These are phyloP conservation scores for Dactylellina leptospora DNA, from an alignment of 2,329 filamentous ascomycete species.

Conservation along the genomic window DNA sequence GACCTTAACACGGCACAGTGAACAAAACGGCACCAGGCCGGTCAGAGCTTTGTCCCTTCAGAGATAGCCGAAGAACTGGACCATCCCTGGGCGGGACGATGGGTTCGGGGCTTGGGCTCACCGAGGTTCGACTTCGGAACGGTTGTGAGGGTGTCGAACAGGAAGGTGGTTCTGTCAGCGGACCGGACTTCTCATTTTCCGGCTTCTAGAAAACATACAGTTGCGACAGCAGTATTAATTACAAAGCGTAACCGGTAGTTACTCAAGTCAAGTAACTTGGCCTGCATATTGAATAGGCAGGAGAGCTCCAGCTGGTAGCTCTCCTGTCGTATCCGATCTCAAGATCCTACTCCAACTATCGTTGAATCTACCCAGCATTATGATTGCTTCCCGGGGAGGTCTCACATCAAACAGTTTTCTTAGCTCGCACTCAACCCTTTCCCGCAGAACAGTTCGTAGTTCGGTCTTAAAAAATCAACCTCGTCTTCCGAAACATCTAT, in stretches of 20 bases:
- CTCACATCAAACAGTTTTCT: too few relatives aligned
- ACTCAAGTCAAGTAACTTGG: too few relatives aligned
- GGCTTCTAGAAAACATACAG: conserved; percentile 41
- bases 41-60: conserved; percentile 34
- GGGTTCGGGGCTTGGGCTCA: conserved; percentile 35
- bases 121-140: conserved; percentile 50
- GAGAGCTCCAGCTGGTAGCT: conserved; percentile 18
- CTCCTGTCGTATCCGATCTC: too few relatives aligned
- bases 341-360: too few relatives aligned
- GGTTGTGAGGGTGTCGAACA: conserved; percentile 49
- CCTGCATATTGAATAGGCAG: conserved; percentile 35
- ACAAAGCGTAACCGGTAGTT: conserved; percentile 31
- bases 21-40: conserved; percentile 46
- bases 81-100: conserved; percentile 45
- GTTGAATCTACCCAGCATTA: too few relatives aligned
- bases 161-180: conserved; percentile 51
- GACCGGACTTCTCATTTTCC: conserved; percentile 15
- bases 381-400: too few relatives aligned
- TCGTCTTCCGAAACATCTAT: conserved; percentile 50
- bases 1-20: conserved; percentile 42
- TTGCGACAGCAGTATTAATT: conserved; percentile 10
- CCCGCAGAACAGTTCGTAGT: conserved; percentile 11
- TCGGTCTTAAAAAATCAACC: conserved; percentile 11
- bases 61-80: conserved; percentile 41
- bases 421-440: conserved; percentile 23